Percentiles rank a stretch among this genome's conserved stretches.
These are phyloP conservation scores for Bacidia rubella DNA, from an alignment of 495 filamentous ascomycete genomes.

Conservation along the genomic window DNA sequence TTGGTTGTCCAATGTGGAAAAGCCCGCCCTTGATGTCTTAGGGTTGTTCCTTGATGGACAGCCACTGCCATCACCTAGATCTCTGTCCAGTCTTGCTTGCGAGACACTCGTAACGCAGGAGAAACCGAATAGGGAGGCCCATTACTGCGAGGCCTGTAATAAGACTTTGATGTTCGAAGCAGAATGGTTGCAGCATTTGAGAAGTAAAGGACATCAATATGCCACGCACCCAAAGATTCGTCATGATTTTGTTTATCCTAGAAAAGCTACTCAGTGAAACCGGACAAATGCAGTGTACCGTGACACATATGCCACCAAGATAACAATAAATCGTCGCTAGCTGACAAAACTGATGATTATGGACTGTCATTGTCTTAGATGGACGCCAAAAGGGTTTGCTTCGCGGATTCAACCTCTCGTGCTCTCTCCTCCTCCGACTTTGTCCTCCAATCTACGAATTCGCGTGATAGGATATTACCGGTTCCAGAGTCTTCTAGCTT, in stretches of 20 bases:
- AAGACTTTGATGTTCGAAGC: constrained; percentile 54
- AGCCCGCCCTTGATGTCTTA: constrained; percentile 49
- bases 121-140: constrained; percentile 28
- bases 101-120: constrained; percentile 35
- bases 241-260: constrained; percentile 12
- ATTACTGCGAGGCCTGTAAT: constrained; percentile 60
- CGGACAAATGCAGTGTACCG: too few species aligned
- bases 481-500: constrained; percentile 58
- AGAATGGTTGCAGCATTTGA: constrained; percentile 64
- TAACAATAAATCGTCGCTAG: too few species aligned
- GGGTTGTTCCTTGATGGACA: constrained; percentile 41
- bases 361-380: neutral
- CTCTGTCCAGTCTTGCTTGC: constrained; percentile 46
- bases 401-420: constrained; percentile 1
- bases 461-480: constrained; percentile 59
- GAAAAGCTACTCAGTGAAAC: neutral
- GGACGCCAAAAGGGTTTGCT: neutral
- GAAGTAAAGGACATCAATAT: constrained; percentile 47
- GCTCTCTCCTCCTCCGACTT: neutral
- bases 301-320: too few species aligned
- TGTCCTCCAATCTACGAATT: constrained; percentile 63
- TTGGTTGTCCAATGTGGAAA: constrained; percentile 47
- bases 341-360: too few species aligned
- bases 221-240: constrained; percentile 20
- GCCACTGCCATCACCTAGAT: constrained; percentile 43